These are phyloP conservation scores for Yamadazyma philogaea DNA, from an alignment of 805 yeast genomes.

Conservation along the genomic window DNA sequence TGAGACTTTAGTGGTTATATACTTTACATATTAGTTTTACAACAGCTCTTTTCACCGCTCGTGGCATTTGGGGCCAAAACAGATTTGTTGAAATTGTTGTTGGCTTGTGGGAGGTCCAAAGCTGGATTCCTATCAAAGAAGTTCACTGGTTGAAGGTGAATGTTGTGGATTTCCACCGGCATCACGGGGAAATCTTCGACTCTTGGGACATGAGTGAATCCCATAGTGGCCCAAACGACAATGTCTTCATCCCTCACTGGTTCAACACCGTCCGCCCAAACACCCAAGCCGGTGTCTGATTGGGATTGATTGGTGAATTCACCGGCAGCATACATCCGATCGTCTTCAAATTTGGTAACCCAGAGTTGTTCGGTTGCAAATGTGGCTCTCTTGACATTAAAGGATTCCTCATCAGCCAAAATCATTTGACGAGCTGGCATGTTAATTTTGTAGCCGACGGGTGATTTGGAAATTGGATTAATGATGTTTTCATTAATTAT, in stretches of 20 bases:
- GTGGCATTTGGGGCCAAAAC: conserved; percentile 27
- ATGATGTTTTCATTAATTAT: conserved; percentile 70
- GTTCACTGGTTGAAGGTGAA: conserved; percentile 64
- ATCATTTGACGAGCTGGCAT: conserved; percentile 78
- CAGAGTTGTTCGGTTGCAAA: conserved; percentile 77
- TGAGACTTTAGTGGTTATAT: too few species aligned
- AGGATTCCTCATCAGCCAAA: conserved; percentile 60
- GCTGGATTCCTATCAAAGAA: conserved; percentile 80
- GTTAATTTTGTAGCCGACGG: conserved; percentile 72
- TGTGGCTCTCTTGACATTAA: conserved; percentile 66
- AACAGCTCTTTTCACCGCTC: conserved; percentile 26
- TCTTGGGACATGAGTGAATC: conserved; percentile 78
- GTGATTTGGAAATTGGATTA: conserved; percentile 65
- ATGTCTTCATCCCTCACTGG: conserved; percentile 69
- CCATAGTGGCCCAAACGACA: conserved; percentile 80
- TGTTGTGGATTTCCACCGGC: conserved; percentile 76
- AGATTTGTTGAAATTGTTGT: conserved; percentile 65
- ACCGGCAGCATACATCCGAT: conserved; percentile 76
- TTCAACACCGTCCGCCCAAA: conserved; percentile 68
- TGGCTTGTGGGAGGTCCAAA: conserved; percentile 71
- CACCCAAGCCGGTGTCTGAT: conserved; percentile 64
- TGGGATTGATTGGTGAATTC: conserved; percentile 82
- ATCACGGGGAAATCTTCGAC: conserved; percentile 87
- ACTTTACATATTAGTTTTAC: conserved; percentile 28
- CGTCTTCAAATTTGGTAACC: conserved; percentile 76